Base-by-base conservation (phyloP, 148 eudicot species). In the Chenopodium quinoa region DNA sequence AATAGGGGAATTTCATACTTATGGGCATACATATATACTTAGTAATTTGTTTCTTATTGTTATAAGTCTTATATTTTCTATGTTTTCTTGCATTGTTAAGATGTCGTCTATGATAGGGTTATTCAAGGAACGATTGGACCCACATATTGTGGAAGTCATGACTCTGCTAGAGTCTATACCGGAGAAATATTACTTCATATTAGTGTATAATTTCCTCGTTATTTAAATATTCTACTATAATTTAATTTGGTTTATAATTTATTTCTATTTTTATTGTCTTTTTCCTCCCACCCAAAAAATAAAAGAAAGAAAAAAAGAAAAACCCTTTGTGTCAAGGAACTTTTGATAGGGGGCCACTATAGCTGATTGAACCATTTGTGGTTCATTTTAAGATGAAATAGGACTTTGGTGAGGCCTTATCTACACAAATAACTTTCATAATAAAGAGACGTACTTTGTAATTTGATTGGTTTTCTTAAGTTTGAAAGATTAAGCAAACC, bases 301-400 rank as follows among this genome's bases (percentile, higher is more conserved):
- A 40, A 31, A 48, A 27, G 65, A 56, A 31, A 27, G 29, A 31
- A 11, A 72, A 74, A 75, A 78, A 74, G 16, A 76, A 79, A 75
- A 54, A 4, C 48, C 60, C 64, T 71, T 80, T 48, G 70, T 25
- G 5, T 62, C 19, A 81, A 80, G 78, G 81, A 77, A 84, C 83
- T 81, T 78, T 23, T 64, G 23, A 68, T 47, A 76, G 84, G 77
- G 77, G 81, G 66, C 79, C 79, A 84, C 77, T 48, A 13, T 16
- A 75, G 75, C 9, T 82, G 89, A 85, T 75, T 48, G 79, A 82
- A 82, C 80, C 84, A 84, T 78, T 82, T 87, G 90, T 88, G 91
- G 91, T 27, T 88, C 56, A 78, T 29, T 82, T 78, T 85, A 52
- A 65, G 76, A 56, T 78, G 54, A 58, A 73, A 73, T 79, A 9